Evolutionary conservation across 2,329 filamentous ascomycete species (phyloP), one percentile per base, ranked within the genome.

Genomic region (Cadophora sp.): DNA sequence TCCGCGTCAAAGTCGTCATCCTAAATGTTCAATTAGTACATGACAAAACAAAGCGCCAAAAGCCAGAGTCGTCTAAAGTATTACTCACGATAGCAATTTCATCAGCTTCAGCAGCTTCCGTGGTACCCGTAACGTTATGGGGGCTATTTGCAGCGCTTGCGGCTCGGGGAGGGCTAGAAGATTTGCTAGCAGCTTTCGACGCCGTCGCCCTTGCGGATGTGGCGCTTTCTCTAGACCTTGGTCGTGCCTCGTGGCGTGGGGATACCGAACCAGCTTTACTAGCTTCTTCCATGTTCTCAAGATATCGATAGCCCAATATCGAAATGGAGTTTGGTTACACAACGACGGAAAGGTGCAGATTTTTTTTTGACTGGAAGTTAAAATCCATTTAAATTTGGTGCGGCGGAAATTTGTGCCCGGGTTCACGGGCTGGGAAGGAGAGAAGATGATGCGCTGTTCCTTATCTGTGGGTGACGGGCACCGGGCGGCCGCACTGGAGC

Each of bases 1-100:
- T 59, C 55, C 19, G 29, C 55, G n/a, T 59, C 55, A n/a, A 59
- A 59, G 1, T 26, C 55, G 29, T 63, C 46, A 31, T 63, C 46
- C 61, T 63, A 51, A 12, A 12, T 40, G 14, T 11, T 11, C 6
- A 40, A 16, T 40, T 16, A 40, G 37, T 12, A 40, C 37, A 40
- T 12, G 6, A 16, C 6, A 11, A 11, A 16, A 16, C 12, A 8
- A 40, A 40, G 4, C 31, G 11, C 31, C 5, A 4, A 40, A 40
- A 11, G 14, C 14, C 6, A 16, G 14, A 40, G 3, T 12, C 37
- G 3, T 8, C 7, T 9, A 8, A 40, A 9, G 7, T 12, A 40
- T 12, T 16, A 59, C 55, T 59, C n/a, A 59, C 55, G 9, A 59
- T 40, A 8, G 31, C 31, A 19, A 59, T 59, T 24, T 59, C 55